A percentile compares a stretch with the other conserved stretches of the same genome.
phyloP scores from a whole-genome alignment of 352 stramenopile genomes.

The Thalassiosira exigua region DNA sequence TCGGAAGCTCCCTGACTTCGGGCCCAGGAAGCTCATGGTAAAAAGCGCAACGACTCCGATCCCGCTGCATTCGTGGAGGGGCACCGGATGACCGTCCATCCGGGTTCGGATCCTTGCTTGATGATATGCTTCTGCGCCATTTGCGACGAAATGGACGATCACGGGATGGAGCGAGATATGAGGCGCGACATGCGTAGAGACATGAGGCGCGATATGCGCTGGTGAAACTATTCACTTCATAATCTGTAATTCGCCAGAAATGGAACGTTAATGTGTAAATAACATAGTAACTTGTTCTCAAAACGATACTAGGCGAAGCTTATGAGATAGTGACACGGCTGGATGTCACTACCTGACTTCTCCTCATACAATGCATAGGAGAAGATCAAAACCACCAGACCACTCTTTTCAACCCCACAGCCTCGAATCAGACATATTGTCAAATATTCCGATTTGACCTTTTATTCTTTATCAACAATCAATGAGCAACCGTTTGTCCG shows the following conservation, averaged over 20 bases:
- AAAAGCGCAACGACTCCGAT: not conserved
- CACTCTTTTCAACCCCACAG: slow-evolving; percentile 26
- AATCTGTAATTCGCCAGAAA: too few relatives aligned
- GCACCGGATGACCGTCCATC: not conserved
- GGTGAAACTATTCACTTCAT: too few relatives aligned
- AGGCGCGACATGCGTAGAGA: too few relatives aligned
- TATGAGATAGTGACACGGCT: too few relatives aligned
- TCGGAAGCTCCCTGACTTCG: too few relatives aligned
- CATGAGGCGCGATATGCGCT: too few relatives aligned
- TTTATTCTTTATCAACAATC: slow-evolving; percentile 63
- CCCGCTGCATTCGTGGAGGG: not conserved
- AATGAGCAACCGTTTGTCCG: slow-evolving; percentile 67
- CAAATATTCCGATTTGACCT: slow-evolving; percentile 34
- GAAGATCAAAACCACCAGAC: slow-evolving; percentile 27
- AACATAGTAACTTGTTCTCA: too few relatives aligned
- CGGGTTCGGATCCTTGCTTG: not conserved
- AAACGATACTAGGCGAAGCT: too few relatives aligned
- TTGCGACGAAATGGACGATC: not conserved
- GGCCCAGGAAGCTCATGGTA: not conserved
- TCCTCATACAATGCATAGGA: slow-evolving; percentile 34
- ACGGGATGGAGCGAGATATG: too few relatives aligned
- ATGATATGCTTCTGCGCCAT: not conserved
- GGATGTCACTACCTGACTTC: too few relatives aligned
- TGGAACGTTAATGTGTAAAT: too few relatives aligned
- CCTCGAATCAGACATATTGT: slow-evolving; percentile 36